Base-by-base conservation (phyloP, 1,284 basidiomycete genomes). In the Apiotrichum porosum region DNA sequence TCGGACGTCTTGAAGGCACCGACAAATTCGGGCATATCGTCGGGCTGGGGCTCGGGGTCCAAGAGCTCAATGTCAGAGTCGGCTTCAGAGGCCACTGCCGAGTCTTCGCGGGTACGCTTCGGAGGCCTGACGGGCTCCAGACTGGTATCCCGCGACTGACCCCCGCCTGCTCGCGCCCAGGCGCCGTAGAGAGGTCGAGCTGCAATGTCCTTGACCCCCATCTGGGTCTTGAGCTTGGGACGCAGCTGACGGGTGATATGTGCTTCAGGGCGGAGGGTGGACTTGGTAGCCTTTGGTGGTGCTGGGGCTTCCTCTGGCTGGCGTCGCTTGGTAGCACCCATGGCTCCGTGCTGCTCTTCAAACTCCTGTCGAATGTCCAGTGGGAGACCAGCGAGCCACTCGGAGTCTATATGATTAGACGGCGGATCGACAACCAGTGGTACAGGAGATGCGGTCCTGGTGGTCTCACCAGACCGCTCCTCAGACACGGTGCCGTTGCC, bases 231-330 rank as follows among this genome's bases (percentile, higher is more conserved):
- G 41, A 56, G 37, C 51, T 66, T 68, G 2, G 69, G 69, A 19
- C 69, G 57, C 4, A 71, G 52, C 44, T 71, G 69, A 23, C 54
- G 47, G 2, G 66, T 68, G 38, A 71, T 71, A 44, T 69, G 66
- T 4, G 69, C 69, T 2, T 65, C 66, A 4, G 61, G 52, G 51
- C 68, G 47, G 10, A 36, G 21, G 6, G 26, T 39, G 17, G 26
- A n/a, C 23, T 39, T 46, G 52, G 38, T 47, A 44, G 4, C 46
- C 50, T 4, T 22, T 37, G 21, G 21, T 37, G 35, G 37, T 4
- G 34, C 26, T 19, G 26, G 33, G 17, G 18, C 33, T 15, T 14
- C 37, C 13, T 22, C 34, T 19, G 30, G 21, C 36, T 42, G 3
- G 31, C 26, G 19, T n/a, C 32, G 36, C 37, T 42, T 41, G 5